Base-by-base conservation (phyloP, 1,284 basidiomycete species). In the Fistulinella cinereoalba region DNA sequence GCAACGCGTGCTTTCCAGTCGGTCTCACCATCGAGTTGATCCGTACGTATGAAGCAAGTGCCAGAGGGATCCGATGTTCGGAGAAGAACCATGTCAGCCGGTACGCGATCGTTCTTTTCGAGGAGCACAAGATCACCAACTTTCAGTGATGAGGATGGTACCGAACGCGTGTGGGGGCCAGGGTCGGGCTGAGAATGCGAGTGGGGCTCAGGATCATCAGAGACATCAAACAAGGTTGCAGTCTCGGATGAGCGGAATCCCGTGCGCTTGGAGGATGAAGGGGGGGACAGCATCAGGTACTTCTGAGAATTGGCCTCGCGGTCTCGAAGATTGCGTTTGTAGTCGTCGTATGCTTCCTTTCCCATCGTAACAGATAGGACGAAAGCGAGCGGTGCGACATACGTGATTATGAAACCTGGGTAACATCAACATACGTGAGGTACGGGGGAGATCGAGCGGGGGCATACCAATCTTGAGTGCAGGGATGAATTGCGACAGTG, bases 291-390 rank as follows among this genome's bases (percentile, higher is more conserved):
- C 43, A 92, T 79, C 46, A 91, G 79, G 66, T 98, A 99, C 47
- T 85, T 85, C 40, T 91, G 86, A 0, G 94, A 96, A 65, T 99
- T 99, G 52, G 94, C 94, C 67, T 97, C 94, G 29, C 82, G 77
- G 66, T 99, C 97, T 24, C 97, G 83, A 9, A 87, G 80, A 63
- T 95, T 83, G 19, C 97, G 89, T 55, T 90, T 88, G 73, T 95
- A 97, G 69, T 99, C 97, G 64, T 99, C 97, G 60, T 93, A 92
- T 0, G 96, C 97, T 69, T 99, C 97, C 67, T 99, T 99, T 19
- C 95, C 94, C 79, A 99, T 97, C 2, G 97, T 99, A 9, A 99
- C 88, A 43, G 75, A 81, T 2, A 99, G 77, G 0, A 99, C 97
- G 60, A 99, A 98, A 0, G 91, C 94, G 6, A 99, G 79, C 1